Evolutionary conservation across 2,329 filamentous ascomycete species (phyloP), one percentile per base, ranked within the genome.

Genomic region (Teratosphaeria destructans): DNA sequence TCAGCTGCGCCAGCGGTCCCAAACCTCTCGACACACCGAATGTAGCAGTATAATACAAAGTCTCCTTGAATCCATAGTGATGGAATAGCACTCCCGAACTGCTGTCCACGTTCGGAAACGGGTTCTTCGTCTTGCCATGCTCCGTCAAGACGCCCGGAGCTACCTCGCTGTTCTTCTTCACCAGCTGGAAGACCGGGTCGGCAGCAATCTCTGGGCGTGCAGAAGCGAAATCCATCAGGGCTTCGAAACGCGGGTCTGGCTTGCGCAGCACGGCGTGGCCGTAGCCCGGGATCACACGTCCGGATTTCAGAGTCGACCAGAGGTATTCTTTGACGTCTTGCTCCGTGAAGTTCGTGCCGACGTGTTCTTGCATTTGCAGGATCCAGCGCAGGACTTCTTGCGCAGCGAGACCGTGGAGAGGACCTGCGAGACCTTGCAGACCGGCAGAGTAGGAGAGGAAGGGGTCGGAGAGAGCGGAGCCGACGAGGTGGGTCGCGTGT

Each of bases 341-440:
- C 64, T 94, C 88, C 4, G 83, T 85, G 79, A 93, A 93, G 58
- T 82, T 82, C 56, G 81, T 80, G 61, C 91, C 90, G 63, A 99
- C 93, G 66, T 84, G 78, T 54, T 92, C 85, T 79, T 96, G 89
- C 94, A 99, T 97, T 75, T 95, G 88, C 59, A 96, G 75, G 69
- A 96, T 95, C 89, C 92, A 99, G 71, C 94, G 89, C 63, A 99
- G 85, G 43, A 97, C 94, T 74, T 99, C 94, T 76, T 99, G 94
- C 6, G 94, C 94, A 56, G 94, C 94, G 61, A 99, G 85, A 60
- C 93, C 90, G 75, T 95, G 90, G 26, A 95, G 81, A 26, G 93
- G 93, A n/a, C 93, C 94, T 16, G 93, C 94, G 14, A 99, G 85
- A 73, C 94, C 94, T 72, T 96, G 90, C 5, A 99, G 85, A 74